Evolutionary conservation across 805 yeast genomes (phyloP), one percentile per base, ranked within the genome.

Genomic region (Saccharomycopsis oosterbeekiorum): DNA sequence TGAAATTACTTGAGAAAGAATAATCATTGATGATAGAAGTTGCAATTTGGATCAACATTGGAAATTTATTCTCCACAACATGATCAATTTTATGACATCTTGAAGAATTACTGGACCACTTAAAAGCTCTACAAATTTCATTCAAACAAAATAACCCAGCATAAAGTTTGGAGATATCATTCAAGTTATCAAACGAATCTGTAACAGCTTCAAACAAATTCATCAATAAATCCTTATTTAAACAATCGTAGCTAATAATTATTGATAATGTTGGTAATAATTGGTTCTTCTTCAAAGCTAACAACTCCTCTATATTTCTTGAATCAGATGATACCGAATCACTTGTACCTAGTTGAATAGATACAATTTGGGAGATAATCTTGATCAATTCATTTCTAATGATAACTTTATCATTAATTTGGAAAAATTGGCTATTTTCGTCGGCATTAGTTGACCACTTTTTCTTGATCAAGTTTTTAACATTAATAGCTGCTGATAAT

Each of bases 401-500:
- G 26, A 80, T 76, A 2, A 88, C 89, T 68, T 85, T 88, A 70
- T 93, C 97, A 29, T 41, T 56, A 15, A 26, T 41, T 24, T 60
- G 53, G 24, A 19, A 56, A n/a, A 70, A 76, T 12, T 67, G 70
- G 15, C 66, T 24, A 36, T 14, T 29, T 39, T 58, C 65, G 10
- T 65, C 65, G 12, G 71, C 65, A 56, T 65, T 69, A 11, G 70
- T 67, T 41, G 68, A 67, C 97, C 97, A 92, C 58, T 81, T 78
- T 42, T 81, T 78, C 15, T 78, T 75, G 24, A 90, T 78, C 61
- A 84, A 78, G 71, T 93, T 92, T 71, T 93, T 93, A 71, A 90
- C 82, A 71, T 83, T 89, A 4, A 93, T 84, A 0, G 94, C 91
- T 1, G 96, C 86, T 12, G 96, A 88, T 57, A 83, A 75, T 66